Evolutionary conservation across 331 rosid species (phyloP).

Genomic region (Saraca asoca): DNA sequence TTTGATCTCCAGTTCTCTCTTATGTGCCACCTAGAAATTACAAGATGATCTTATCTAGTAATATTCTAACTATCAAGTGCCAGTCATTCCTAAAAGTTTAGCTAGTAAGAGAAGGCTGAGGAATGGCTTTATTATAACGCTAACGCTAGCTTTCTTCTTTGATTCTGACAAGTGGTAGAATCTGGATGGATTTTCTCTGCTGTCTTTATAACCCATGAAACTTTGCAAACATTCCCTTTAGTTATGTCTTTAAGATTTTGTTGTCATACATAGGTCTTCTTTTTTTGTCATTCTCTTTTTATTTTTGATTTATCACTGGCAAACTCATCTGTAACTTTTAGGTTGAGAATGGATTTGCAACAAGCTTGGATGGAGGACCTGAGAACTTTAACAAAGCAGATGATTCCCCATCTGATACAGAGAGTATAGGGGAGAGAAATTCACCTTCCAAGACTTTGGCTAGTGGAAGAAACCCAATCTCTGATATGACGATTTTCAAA

Average conservation of each 20-base stretch:
- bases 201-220: constrained; percentile 10
- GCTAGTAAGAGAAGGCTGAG: too few species aligned
- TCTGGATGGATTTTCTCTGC: too few species aligned
- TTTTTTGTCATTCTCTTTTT: constrained; percentile 20
- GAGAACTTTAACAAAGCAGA: constrained; percentile 53
- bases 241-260: background rate
- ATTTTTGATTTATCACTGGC: constrained; percentile 12
- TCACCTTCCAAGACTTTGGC: constrained; percentile 49
- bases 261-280: constrained; percentile 16
- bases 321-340: constrained; percentile 35
- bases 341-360: constrained; percentile 60
- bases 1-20: too few species aligned
- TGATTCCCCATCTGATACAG: constrained; percentile 67
- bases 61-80: too few species aligned
- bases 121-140: too few species aligned
- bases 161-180: background rate
- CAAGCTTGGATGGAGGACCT: constrained; percentile 44
- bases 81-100: too few species aligned
- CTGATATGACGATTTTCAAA: constrained; percentile 75
- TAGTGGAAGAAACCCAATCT: constrained; percentile 55
- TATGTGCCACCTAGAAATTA: too few species aligned
- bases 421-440: constrained; percentile 59
- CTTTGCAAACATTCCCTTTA: constrained; percentile 10
- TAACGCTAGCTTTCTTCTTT: too few species aligned
- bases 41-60: too few species aligned